Evolutionary conservation across 805 yeast genomes (phyloP).

Genomic region (Suhomyces faveliae): DNA sequence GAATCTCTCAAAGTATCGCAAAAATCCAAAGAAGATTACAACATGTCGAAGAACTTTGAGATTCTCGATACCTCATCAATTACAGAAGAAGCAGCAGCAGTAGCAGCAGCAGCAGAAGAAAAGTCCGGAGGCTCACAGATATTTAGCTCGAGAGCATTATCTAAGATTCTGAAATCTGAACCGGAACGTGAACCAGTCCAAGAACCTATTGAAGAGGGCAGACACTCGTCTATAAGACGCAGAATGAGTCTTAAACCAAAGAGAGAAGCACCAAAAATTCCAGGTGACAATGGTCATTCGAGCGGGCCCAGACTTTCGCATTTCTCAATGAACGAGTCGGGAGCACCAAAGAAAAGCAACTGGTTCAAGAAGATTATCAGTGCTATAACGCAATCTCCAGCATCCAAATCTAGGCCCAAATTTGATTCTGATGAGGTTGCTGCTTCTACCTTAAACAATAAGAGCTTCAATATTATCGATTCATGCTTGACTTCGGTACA

Average conservation of each 20-base stretch:
- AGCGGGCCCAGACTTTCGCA: conserved; percentile 35
- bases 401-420: conserved; percentile 7
- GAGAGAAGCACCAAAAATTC: conserved; percentile 41
- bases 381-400: conserved; percentile 10
- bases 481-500: conserved; percentile 29
- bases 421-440: conserved; percentile 7
- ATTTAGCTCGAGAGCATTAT: conserved; percentile 26
- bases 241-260: conserved; percentile 34
- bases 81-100: conserved; percentile 10
- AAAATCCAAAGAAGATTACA: conserved; percentile 2
- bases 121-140: conserved; percentile 28
- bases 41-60: conserved; percentile 16
- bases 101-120: background rate
- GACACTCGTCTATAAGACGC: conserved; percentile 21
- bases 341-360: conserved; percentile 19
- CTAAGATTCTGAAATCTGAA: conserved; percentile 3
- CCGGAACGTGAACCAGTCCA: conserved; percentile 1
- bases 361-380: conserved; percentile 43
- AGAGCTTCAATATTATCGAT: conserved; percentile 33
- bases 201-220: conserved; percentile 1
- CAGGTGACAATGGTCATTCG: conserved; percentile 11
- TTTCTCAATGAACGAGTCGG: conserved; percentile 24
- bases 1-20: conserved; percentile 1
- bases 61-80: conserved; percentile 24
- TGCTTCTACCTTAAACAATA: conserved; percentile 9